A percentile compares a stretch with the other conserved stretches of the same genome.
Evolutionary conservation across 1,139 yeast genomes (phyloP).

Genomic region (Saccharomyces hybrid): DNA sequence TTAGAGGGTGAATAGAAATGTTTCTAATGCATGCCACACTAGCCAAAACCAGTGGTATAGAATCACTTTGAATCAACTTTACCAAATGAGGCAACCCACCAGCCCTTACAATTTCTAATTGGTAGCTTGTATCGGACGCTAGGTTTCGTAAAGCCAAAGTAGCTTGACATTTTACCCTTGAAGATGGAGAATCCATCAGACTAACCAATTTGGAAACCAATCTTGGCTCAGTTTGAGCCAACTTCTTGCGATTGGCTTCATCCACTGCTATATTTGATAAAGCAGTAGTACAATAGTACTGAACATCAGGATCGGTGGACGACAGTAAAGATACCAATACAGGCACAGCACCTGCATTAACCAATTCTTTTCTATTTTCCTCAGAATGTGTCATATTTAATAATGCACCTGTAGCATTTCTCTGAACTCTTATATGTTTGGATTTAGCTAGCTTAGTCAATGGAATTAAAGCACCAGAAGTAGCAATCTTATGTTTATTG

Average conservation of each 20-base stretch:
- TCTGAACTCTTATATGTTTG: slow-evolving; percentile 89
- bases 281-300: slow-evolving; percentile 96
- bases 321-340: slow-evolving; percentile 84
- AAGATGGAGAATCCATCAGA: slow-evolving; percentile 86
- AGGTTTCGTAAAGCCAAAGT: slow-evolving; percentile 90
- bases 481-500: slow-evolving; percentile 90
- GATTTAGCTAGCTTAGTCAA: slow-evolving; percentile 90
- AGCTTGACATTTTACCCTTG: slow-evolving; percentile 97
- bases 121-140: slow-evolving; percentile 89
- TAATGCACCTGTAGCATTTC: slow-evolving; percentile 97
- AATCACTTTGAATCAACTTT: slow-evolving; percentile 77
- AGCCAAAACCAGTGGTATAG: slow-evolving; percentile 87
- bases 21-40: slow-evolving; percentile 98
- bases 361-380: slow-evolving; percentile 93
- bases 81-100: slow-evolving; percentile 93
- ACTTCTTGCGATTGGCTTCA: slow-evolving; percentile 77
- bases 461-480: slow-evolving; percentile 93
- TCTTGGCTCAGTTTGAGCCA: slow-evolving; percentile 91
- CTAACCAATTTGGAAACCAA: slow-evolving; percentile 80
- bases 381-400: slow-evolving; percentile 97
- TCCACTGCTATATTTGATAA: slow-evolving; percentile 95
- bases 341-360: slow-evolving; percentile 97
- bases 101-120: slow-evolving; percentile 88
- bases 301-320: slow-evolving; percentile 91
- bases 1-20: slow-evolving; percentile 91